A percentile compares a stretch with the other conserved stretches of the same genome.
Conservation (phyloP, 805 yeast genomes). For the Kodamaea hsintzibuensis region DNA sequence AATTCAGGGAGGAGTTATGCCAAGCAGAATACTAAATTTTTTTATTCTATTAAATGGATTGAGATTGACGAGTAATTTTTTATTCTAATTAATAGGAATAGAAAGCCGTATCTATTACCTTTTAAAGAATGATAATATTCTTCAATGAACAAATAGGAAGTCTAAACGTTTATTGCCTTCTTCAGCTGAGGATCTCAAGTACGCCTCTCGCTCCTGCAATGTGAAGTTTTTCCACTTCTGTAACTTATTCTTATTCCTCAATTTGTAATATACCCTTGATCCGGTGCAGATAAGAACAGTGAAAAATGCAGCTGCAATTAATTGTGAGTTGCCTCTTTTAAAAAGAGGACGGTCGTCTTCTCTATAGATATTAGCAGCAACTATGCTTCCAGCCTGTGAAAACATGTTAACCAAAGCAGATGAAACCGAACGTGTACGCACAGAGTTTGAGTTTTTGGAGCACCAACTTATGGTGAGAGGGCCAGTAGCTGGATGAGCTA, state of each 20-base stretch:
- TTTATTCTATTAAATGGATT: neutral
- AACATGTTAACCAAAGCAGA: constrained; percentile 66
- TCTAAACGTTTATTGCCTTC: constrained; percentile 61
- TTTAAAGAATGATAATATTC: neutral
- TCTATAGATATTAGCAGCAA: constrained; percentile 57
- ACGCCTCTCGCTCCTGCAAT: constrained; percentile 49
- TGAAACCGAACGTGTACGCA: constrained; percentile 62
- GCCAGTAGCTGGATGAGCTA: constrained; percentile 52
- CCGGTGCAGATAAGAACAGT: constrained; percentile 28
- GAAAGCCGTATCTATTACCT: neutral
- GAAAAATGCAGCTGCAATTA: constrained; percentile 38
- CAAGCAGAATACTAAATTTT: neutral
- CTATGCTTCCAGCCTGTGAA: constrained; percentile 58
- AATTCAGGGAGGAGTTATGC: neutral
- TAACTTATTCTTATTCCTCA: constrained; percentile 46
- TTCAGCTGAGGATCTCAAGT: constrained; percentile 47
- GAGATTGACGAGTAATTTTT: neutral
- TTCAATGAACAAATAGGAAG: constrained; percentile 31
- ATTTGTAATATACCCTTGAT: constrained; percentile 39
- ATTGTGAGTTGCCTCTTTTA: constrained; percentile 52
- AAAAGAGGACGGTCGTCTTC: constrained; percentile 60
- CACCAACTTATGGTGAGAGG: constrained; percentile 61
- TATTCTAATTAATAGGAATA: neutral
- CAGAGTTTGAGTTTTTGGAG: constrained; percentile 62
- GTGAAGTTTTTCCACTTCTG: constrained; percentile 52